Base-by-base conservation (phyloP, 2,329 filamentous ascomycete species). In the Neofusicoccum ribis region DNA sequence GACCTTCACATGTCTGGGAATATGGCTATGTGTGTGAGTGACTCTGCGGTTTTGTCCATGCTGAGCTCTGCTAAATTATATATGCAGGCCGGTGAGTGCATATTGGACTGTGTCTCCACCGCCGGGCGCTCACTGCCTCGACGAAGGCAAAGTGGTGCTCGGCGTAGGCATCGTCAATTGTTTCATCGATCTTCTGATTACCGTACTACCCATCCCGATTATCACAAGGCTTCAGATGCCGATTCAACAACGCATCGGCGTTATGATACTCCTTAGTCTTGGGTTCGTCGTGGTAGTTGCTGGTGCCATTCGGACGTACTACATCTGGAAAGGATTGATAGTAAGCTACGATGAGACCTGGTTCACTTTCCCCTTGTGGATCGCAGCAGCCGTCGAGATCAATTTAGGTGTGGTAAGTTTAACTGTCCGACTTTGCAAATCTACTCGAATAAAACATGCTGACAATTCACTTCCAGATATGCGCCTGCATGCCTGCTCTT, bases 321-420 rank as follows among this genome's bases (percentile, higher is more conserved):
- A 70, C 68, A 80, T 81, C 52, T 81, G 79, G 70, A 74, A 76
- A 63, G 75, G 74, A 15, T 68, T 82, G 5, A 72, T 81, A 5
- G 69, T 67, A 2, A 78, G 74, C 61, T 81, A 78, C 66, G 81
- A 83, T 60, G 74, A 76, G 63, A 81, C 79, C 2, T 82, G 80
- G 81, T 78, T 74, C 62, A 73, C 78, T 4, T 82, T 80, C 71
- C 78, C 79, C 5, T 70, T 82, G 0, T 83, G 80, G 79, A 81
- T 82, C n/a, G 75, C 75, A 49, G 79, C 80, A 4, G 76, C 79
- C 0, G 76, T 83, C 2, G 81, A 83, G 68, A 78, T 82, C 8
- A 79, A 83, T 65, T 66, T 83, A 6, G 80, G 78, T 9, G 76
- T 83, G n/a, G 78, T 81, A 69, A 70, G 79, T 75, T 11, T 17